These are phyloP conservation scores for Leccinum olivaceopallidum DNA, from an alignment of 768 basidiomycete genomes.

Conservation along the genomic window DNA sequence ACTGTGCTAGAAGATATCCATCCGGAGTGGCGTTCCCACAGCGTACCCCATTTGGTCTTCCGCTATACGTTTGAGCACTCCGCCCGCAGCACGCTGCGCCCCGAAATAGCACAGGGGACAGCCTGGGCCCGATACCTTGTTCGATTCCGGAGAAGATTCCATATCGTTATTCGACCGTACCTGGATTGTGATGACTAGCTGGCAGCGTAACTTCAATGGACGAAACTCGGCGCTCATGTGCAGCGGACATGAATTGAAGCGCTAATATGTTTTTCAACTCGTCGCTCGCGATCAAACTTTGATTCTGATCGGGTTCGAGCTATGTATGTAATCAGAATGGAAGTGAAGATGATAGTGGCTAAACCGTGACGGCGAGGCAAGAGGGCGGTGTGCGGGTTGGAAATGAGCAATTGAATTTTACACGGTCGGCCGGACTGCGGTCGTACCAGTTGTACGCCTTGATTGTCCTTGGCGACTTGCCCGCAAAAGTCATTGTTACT, in stretches of 20 bases:
- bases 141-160: neutral
- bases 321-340: neutral
- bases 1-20: neutral
- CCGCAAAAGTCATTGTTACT: neutral
- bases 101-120: conserved; percentile 3
- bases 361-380: neutral
- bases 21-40: neutral
- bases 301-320: conserved; percentile 2
- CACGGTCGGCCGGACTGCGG: neutral
- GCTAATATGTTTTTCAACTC: neutral
- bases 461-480: neutral
- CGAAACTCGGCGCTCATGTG: neutral
- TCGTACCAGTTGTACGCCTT: neutral
- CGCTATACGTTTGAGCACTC: conserved; percentile 2
- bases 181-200: neutral
- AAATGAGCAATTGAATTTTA: neutral
- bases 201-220: neutral
- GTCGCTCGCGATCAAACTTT: neutral
- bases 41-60: conserved; percentile 9
- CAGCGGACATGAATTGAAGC: neutral
- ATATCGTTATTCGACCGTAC: conserved; percentile 6
- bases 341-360: neutral
- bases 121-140: neutral
- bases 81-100: neutral
- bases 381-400: neutral